These are phyloP conservation scores for Sporothrix curviconia DNA, from an alignment of 2,329 filamentous ascomycete species.

Conservation along the genomic window DNA sequence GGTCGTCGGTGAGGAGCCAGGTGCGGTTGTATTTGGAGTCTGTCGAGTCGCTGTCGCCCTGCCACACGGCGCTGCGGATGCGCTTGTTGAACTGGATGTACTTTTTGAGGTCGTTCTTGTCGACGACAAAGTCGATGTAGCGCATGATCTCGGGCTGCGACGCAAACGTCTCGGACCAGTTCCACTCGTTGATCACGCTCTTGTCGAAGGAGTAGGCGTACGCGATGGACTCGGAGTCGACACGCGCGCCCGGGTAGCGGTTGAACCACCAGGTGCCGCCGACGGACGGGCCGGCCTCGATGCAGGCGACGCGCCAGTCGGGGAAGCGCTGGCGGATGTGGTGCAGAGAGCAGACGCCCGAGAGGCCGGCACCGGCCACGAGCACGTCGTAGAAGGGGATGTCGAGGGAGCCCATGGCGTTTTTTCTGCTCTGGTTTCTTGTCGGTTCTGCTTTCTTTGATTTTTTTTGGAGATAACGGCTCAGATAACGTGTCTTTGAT, in stretches of 20 bases:
- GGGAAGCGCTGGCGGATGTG: conserved; percentile 48
- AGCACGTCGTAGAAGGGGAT: conserved; percentile 51
- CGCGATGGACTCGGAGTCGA: conserved; percentile 66
- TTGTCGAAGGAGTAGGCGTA: conserved; percentile 46
- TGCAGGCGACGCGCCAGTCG: conserved; percentile 55
- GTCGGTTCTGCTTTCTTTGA: no score
- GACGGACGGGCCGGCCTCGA: conserved; percentile 58
- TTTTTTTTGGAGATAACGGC: no score
- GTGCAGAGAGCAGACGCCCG: conserved; percentile 67
- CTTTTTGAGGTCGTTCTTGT: conserved; percentile 35
- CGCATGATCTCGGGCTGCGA: conserved; percentile 11
- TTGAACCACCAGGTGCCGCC: conserved; percentile 80
- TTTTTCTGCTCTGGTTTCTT: no score
- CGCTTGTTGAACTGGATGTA: conserved; percentile 47
- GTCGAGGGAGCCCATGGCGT: no score
- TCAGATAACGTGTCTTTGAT: no score
- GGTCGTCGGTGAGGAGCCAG: conserved; percentile 31
- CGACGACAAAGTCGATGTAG: conserved; percentile 8
- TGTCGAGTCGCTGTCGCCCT: no score
- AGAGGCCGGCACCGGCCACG: conserved; percentile 65
- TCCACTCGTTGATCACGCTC: conserved; percentile 44
- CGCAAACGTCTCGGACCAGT: conserved; percentile 31
- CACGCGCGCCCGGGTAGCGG: conserved; percentile 66
- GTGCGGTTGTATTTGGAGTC: no score
- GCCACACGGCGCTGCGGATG: conserved; percentile 37